Conservation (phyloP, 257 asterid species). For the Solanum chilense region DNA sequence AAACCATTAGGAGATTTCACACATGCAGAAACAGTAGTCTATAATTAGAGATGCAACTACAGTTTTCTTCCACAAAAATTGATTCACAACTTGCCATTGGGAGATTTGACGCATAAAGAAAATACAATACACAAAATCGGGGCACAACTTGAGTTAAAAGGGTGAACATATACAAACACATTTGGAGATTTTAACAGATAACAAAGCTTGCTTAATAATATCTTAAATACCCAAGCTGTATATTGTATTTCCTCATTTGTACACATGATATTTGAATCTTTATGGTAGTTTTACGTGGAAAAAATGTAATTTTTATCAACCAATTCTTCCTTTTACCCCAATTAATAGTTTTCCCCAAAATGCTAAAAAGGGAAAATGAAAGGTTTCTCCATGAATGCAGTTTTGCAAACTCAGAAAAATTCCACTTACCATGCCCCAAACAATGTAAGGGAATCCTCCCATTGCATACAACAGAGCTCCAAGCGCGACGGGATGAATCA, state of each 20-base stretch:
- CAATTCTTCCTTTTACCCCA: neutral
- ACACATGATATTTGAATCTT: neutral
- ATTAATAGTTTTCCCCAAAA: neutral
- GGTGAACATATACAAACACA: neutral
- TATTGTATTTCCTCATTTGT: neutral
- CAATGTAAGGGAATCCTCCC: constrained; percentile 71
- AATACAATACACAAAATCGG: neutral
- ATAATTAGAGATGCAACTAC: neutral
- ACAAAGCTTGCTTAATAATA: neutral
- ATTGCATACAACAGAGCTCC: constrained; percentile 48
- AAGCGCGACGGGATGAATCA: constrained; percentile 49
- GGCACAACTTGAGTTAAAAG: neutral
- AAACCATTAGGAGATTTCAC: neutral
- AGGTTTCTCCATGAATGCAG: neutral
- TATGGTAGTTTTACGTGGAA: neutral
- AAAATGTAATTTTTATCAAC: neutral
- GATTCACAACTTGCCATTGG: neutral
- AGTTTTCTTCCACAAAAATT: neutral
- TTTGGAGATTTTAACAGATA: neutral
- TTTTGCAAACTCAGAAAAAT: neutral
- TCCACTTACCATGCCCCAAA: constrained; percentile 79
- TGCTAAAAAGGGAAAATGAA: neutral
- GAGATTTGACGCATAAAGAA: neutral
- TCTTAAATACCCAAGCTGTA: neutral
- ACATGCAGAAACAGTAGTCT: neutral